Evolutionary conservation across 169 alveolate species (phyloP), one percentile per base, ranked within the genome.

Genomic region (Plasmodium gonderi): DNA sequence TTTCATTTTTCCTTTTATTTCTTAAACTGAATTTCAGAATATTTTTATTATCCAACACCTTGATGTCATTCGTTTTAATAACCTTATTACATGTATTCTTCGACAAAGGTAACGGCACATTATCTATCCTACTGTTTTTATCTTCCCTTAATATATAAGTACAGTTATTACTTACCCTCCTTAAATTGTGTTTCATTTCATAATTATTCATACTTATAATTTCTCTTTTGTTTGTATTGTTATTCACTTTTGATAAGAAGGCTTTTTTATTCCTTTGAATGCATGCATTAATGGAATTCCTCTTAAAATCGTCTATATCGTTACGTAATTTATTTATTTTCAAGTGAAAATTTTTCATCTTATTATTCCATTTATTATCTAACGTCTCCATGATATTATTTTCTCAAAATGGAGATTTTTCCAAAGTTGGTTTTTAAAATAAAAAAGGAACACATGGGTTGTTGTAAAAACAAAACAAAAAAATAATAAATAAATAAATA

Each of bases 1-100:
- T 85, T 75, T 85, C 92, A 75, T 85, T 85, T 85, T 85, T 85
- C 17, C 92, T 49, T 77, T 85, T 85, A 85, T 72, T 85, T 75
- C 92, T 74, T 74, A 77, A 47, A 77, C 44, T 85, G 20, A 85
- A 75, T 36, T 85, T 72, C 23, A 47, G 40, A 17, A 14, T 42
- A 2, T 31, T 74, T 40, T 85, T 85, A 40, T 75, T 47, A 31
- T 85, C 92, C 36, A 72, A 17, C 6, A 77, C 31, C 44, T 85
- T 85, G 26, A 31, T 42, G 44, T 85, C 92, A 75, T 85, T 74
- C n/a, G 92, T 85, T 74, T 85, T 85, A 42, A 85, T 85, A 20
- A 85, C 14, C 33, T 74, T 85, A 45, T 85, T 85, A 74, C 82
- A 49, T 12, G 67, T 77, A 44, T 72, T 85, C 78, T 74, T 85